Evolutionary conservation across 257 asterid genomes (phyloP).

Genomic region (Capsicum pubescens): DNA sequence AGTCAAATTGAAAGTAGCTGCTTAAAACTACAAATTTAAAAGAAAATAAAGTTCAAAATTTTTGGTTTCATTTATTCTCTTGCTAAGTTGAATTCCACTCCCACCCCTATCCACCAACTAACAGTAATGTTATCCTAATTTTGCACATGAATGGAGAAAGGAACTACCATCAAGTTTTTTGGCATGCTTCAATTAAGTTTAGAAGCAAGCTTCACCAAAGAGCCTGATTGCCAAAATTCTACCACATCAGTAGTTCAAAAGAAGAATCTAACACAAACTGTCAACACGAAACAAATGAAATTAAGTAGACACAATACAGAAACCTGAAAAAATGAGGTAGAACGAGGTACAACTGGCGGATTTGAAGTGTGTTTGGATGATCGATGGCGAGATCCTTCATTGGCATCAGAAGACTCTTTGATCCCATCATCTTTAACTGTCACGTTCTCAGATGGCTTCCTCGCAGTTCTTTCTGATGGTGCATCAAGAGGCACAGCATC

Average conservation of each 20-base stretch:
- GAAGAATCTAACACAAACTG: neutral
- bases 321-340: constrained; percentile 72
- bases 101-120: neutral
- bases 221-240: neutral
- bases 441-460: neutral
- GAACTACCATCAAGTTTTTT: neutral
- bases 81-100: neutral
- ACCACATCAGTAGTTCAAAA: constrained; percentile 14
- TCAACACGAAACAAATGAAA: neutral
- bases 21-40: neutral
- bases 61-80: neutral
- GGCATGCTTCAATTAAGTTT: neutral
- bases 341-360: constrained; percentile 51
- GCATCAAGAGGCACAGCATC: constrained; percentile 65
- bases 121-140: constrained; percentile 2
- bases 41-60: neutral
- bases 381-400: constrained; percentile 27
- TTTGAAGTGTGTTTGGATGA: constrained; percentile 48
- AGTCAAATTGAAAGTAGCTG: neutral
- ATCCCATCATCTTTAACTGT: constrained; percentile 1
- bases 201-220: neutral
- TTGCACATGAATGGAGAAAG: neutral
- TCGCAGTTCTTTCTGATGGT: constrained; percentile 41
- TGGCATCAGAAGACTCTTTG: constrained; percentile 21
- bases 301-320: neutral